Conservation (phyloP, 1,139 yeast genomes). For the Wickerhamomyces sp. region DNA sequence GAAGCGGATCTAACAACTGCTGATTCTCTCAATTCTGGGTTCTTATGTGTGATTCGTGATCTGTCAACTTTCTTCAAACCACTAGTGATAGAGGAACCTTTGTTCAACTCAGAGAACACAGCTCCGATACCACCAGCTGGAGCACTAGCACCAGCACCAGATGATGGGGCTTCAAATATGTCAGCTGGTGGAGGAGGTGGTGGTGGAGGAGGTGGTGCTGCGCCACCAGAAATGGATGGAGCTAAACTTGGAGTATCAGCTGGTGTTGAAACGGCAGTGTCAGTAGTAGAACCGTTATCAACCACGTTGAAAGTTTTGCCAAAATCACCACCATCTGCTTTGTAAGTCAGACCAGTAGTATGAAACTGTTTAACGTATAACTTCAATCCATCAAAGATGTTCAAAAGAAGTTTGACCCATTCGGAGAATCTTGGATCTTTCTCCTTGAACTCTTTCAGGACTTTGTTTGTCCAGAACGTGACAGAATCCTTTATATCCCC, state of each 20-base stretch:
- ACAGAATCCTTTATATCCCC: conserved; percentile 88
- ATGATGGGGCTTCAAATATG: conserved; percentile 44
- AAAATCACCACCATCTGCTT: conserved; percentile 47
- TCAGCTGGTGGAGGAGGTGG: conserved; percentile 79
- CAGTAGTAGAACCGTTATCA: conserved; percentile 19
- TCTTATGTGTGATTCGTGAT: conserved; percentile 92
- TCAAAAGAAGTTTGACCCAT: conserved; percentile 71
- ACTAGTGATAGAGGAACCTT: conserved; percentile 79
- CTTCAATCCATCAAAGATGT: conserved; percentile 63
- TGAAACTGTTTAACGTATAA: conserved; percentile 72
- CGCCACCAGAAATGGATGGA: conserved; percentile 33
- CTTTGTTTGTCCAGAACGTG: conserved; percentile 89
- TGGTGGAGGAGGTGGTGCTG: conserved; percentile 40
- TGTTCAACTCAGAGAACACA: conserved; percentile 84
- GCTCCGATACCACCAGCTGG: conserved; percentile 54
- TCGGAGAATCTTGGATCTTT: conserved; percentile 61
- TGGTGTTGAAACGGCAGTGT: conserved; percentile 23
- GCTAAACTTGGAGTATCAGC: conserved; percentile 31
- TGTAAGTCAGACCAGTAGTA: conserved; percentile 81
- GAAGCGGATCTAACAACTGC: conserved; percentile 25
- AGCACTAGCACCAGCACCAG: conserved; percentile 24
- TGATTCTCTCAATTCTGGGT: conserved; percentile 68
- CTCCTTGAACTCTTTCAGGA: conserved; percentile 76
- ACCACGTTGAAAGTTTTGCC: conserved; percentile 38
- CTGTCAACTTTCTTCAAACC: conserved; percentile 89